These are phyloP conservation scores for Emiliania huxleyi DNA, from an alignment of 78 protist species.

Conservation along the genomic window DNA sequence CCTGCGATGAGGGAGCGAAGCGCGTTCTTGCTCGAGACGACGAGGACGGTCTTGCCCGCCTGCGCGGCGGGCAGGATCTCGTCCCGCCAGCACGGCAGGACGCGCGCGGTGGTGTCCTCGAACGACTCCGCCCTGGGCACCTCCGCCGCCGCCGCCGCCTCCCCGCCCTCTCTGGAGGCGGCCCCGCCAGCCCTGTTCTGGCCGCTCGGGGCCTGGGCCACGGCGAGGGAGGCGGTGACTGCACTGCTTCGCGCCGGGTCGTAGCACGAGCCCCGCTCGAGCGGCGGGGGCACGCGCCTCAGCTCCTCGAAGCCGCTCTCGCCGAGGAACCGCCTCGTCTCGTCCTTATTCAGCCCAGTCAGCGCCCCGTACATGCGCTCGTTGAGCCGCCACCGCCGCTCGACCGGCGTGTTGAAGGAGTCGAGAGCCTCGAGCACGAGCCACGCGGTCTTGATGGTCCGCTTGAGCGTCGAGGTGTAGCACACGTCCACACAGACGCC, in stretches of 20 bases:
- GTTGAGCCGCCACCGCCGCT: not conserved
- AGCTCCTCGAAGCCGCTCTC: not conserved
- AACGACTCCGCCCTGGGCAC: not conserved
- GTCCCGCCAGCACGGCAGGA: not conserved
- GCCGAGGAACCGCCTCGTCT: not conserved
- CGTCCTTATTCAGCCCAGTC: not conserved
- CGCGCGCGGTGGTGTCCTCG: not conserved
- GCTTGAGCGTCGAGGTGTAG: not conserved
- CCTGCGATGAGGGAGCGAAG: not conserved
- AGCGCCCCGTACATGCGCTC: conserved; percentile 23
- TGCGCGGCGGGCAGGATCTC: not conserved
- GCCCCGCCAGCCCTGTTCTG: not conserved
- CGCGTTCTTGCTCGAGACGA: not conserved
- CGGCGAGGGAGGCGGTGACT: not conserved
- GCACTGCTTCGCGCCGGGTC: not conserved
- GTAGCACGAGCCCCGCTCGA: not conserved
- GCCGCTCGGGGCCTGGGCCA: not conserved
- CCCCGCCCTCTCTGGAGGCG: not conserved
- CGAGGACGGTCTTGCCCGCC: not conserved
- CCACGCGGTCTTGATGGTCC: conserved; percentile 3
- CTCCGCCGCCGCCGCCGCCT: not conserved
- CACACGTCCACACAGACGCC: not conserved
- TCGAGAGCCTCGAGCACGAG: conserved; percentile 1
- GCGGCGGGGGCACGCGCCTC: not conserved
- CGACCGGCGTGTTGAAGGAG: not conserved